Conservation (phyloP, 2,329 filamentous ascomycete species). For the Niveomyces coronatus region DNA sequence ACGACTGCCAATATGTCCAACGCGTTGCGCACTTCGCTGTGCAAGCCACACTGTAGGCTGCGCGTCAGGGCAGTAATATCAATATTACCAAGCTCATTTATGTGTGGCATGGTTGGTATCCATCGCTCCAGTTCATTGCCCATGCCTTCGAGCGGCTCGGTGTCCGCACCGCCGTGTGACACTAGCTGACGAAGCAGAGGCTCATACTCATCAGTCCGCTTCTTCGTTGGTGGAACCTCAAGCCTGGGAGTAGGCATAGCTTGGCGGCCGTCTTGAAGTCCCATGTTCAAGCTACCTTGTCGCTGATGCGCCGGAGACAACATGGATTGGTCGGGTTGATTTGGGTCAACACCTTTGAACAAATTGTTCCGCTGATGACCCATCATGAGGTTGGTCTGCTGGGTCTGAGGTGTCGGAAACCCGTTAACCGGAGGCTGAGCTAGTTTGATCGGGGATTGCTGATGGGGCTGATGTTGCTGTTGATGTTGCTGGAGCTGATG, state of each 20-base stretch:
- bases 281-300: conserved; percentile 26
- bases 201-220: conserved; percentile 42
- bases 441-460: conserved; percentile 29
- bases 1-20: conserved; percentile 72
- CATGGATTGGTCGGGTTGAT: conserved; percentile 10
- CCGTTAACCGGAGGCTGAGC: conserved; percentile 27
- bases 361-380: conserved; percentile 41
- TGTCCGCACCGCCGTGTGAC: conserved; percentile 62
- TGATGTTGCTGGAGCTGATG: conserved; percentile 17
- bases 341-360: conserved; percentile 39
- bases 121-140: conserved; percentile 56
- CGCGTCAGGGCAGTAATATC: conserved; percentile 85
- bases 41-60: conserved; percentile 81
- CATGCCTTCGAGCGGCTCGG: conserved; percentile 52
- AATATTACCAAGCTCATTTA: conserved; percentile 73
- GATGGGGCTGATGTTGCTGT: conserved; percentile 16
- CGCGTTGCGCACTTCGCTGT: conserved; percentile 80
- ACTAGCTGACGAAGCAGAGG: conserved; percentile 45
- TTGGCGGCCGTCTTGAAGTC: conserved; percentile 23
- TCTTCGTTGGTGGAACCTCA: conserved; percentile 27
- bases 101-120: conserved; percentile 64
- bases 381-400: conserved; percentile 15
- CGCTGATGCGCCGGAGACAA: conserved; percentile 26
- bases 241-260: conserved; percentile 12
- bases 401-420: conserved; percentile 24